These are phyloP conservation scores for Emericellopsis atlantica DNA, from an alignment of 2,329 filamentous ascomycete genomes.

Conservation along the genomic window DNA sequence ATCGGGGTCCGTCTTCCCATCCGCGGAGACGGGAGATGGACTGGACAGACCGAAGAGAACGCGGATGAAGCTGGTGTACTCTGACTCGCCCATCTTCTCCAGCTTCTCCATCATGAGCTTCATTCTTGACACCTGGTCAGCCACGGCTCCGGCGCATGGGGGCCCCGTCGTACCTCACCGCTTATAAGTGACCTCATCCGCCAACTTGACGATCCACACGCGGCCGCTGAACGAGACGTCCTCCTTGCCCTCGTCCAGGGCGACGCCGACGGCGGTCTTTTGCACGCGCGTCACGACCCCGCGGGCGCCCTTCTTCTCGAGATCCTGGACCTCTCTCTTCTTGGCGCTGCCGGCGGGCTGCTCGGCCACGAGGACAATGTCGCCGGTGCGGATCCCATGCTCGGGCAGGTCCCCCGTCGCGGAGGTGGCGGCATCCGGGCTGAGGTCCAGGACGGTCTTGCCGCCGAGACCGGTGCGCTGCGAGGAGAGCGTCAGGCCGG, in stretches of 20 bases:
- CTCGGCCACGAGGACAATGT: slow-evolving; percentile 66
- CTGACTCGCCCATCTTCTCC: slow-evolving; percentile 41
- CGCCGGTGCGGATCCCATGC: slow-evolving; percentile 64
- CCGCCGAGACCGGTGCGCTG: slow-evolving; percentile 85
- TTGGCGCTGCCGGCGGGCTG: slow-evolving; percentile 61
- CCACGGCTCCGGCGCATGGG: too few relatives aligned
- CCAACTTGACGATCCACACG: slow-evolving; percentile 55
- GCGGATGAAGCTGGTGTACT: slow-evolving; percentile 46
- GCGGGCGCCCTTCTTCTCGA: slow-evolving; percentile 54
- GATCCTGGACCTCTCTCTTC: slow-evolving; percentile 59
- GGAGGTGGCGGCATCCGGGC: slow-evolving; percentile 56
- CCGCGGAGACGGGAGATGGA: slow-evolving; percentile 31
- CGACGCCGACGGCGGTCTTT: slow-evolving; percentile 47
- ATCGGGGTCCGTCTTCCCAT: slow-evolving; percentile 28
- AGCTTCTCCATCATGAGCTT: slow-evolving; percentile 48
- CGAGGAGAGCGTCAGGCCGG: slow-evolving; percentile 60
- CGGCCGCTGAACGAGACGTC: slow-evolving; percentile 28
- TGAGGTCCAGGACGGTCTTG: slow-evolving; percentile 76
- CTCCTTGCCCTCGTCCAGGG: slow-evolving; percentile 53
- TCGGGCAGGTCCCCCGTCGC: slow-evolving; percentile 46
- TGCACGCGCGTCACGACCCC: slow-evolving; percentile 60
- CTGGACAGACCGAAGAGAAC: slow-evolving; percentile 49
- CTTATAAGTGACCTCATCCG: slow-evolving; percentile 55
- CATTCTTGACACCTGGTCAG: slow-evolving; percentile 32
- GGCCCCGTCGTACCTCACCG: slow-evolving; percentile 23